phyloP scores from a whole-genome alignment of 108 stramenopile species.

The Tribonema minus region DNA sequence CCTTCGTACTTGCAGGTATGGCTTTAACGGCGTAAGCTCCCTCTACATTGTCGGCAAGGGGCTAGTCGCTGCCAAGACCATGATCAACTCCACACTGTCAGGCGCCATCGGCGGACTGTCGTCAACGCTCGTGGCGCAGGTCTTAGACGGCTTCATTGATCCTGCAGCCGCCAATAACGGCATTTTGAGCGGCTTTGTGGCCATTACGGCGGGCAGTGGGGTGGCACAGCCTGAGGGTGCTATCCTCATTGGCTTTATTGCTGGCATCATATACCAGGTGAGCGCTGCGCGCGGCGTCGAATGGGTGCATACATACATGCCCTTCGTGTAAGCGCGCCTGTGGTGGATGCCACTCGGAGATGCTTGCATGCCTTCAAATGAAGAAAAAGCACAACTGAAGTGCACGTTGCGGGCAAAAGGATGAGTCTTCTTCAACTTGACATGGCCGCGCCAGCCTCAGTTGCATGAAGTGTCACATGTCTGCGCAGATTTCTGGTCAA shows the following conservation, averaged over 20 bases:
- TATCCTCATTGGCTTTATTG: constrained; percentile 69
- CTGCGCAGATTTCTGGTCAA: too few species aligned
- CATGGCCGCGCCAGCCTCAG: too few species aligned
- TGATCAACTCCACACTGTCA: constrained; percentile 83
- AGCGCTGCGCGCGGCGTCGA: too few species aligned
- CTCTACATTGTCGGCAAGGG: constrained; percentile 15
- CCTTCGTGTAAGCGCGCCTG: too few species aligned
- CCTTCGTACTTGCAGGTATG: too few species aligned
- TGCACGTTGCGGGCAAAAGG: too few species aligned
- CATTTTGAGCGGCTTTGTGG: constrained; percentile 77
- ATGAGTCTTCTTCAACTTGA: too few species aligned
- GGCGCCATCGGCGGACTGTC: constrained; percentile 49
- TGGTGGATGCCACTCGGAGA: too few species aligned
- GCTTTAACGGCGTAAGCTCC: constrained; percentile 35
- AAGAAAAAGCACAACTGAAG: too few species aligned
- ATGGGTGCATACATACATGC: too few species aligned
- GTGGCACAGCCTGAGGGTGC: constrained; percentile 75
- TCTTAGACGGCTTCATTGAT: constrained; percentile 31
- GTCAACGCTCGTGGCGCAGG: constrained; percentile 9
- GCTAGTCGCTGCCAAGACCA: constrained; percentile 36
- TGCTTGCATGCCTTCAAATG: too few species aligned
- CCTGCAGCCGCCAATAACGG: constrained; percentile 49
- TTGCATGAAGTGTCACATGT: too few species aligned
- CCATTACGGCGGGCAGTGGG: constrained; percentile 78
- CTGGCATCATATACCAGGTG: constrained; percentile 71